Base-by-base conservation (phyloP, 2,329 filamentous ascomycete genomes). In the Alternaria conjuncta region DNA sequence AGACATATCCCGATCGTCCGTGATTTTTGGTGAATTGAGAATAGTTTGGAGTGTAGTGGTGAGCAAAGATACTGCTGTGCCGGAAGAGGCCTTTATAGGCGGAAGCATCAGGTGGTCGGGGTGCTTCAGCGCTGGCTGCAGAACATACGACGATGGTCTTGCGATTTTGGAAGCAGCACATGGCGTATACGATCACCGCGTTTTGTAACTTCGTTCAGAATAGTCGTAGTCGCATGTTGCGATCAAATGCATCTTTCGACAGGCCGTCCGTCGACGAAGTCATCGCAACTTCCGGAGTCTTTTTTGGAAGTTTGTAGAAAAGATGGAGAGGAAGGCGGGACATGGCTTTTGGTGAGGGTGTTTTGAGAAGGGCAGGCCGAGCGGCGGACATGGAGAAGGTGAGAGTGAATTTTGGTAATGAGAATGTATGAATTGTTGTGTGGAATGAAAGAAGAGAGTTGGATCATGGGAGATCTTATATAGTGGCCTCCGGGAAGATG, bases 401-500 rank as follows among this genome's bases (percentile, higher is more conserved):
- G 25, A 9, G 8, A 9, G 25, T 3, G 8, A 9, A 9, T 28
- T 32, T 32, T 41, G 15, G 32, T 41, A 18, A 41, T 5, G 32
- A 3, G 32, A 41, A 41, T 10, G 2, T 9, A 3, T 4, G 15
- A 41, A 18, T 0, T 41, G 4, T 3, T 41, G 5, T 18, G 32
- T 41, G 0, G 32, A 41, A 18, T 10, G 15, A 8, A 41, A n/a
- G 8, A 3, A 36, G 3, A 5, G 15, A 41, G 15, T 41, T 15
- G 0, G 15, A n/a, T 5, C 0, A 0, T 41, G 1, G n/a, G 8
- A 18, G 2, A 5, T 3, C 6, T 50, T 21, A 30, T 50, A 15
- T 32, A 51, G 12, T 10, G 7, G 2, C 26, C 4, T 21, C 12
- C 4, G 6, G 12, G 26, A 51, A 51, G n/a, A 3, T 3, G 28